phyloP scores from a whole-genome alignment of 2,329 filamentous ascomycete species.

The Hypoxylon sp. region DNA sequence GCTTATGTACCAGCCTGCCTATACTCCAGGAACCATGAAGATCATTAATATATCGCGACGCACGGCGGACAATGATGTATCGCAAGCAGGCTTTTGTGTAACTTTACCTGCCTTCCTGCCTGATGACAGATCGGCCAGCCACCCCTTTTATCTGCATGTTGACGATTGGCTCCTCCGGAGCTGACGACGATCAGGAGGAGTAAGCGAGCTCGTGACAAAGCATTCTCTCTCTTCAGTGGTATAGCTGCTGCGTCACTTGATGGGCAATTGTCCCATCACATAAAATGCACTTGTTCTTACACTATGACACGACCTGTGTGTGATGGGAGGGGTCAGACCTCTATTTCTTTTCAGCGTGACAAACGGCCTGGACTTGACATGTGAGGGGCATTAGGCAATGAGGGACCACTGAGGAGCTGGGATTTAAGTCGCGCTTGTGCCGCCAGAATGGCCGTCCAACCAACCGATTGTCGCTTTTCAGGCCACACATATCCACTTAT shows the following conservation, averaged over 20 bases:
- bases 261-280: conserved; percentile 23
- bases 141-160: conserved; percentile 42
- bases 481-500: conserved; percentile 40
- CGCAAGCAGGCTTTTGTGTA: conserved; percentile 33
- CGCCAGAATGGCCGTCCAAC: conserved; percentile 42
- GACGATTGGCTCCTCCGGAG: conserved; percentile 25
- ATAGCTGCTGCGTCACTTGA: conserved; percentile 42
- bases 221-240: conserved; percentile 33
- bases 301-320: conserved; percentile 37
- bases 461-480: conserved; percentile 38
- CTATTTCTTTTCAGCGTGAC: conserved; percentile 38
- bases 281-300: conserved; percentile 29
- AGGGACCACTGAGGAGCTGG: conserved; percentile 31
- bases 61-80: conserved; percentile 24
- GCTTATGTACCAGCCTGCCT: conserved; percentile 28
- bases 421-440: conserved; percentile 45
- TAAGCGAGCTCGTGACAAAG: conserved; percentile 39
- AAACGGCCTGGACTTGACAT: conserved; percentile 42
- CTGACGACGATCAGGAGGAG: conserved; percentile 42
- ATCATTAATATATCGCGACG: conserved; percentile 40
- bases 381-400: conserved; percentile 41
- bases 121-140: conserved; percentile 44
- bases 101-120: conserved; percentile 28
- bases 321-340: conserved; percentile 35
- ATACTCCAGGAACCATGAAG: conserved; percentile 40